Percentiles rank a stretch among this genome's conserved stretches.
Conservation (phyloP, 1,284 basidiomycete species). For the Mycosarcoma mackinlayi region DNA sequence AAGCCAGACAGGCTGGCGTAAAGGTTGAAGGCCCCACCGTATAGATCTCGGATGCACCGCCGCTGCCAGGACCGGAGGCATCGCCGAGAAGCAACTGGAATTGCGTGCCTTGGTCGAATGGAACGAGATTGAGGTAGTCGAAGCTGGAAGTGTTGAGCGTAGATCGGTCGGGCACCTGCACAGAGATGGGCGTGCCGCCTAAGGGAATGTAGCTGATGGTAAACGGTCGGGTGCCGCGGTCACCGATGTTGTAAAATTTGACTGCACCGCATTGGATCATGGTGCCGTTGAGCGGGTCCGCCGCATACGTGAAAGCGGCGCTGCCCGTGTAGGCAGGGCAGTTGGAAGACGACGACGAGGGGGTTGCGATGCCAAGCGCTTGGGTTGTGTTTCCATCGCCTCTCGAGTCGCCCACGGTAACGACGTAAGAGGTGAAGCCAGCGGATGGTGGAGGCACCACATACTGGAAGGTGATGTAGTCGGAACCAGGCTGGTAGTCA, state of each 20-base stretch:
- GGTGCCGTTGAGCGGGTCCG: conserved; percentile 34
- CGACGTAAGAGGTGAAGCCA: conserved; percentile 38
- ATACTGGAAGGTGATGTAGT: conserved; percentile 53
- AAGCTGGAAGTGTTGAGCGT: conserved; percentile 49
- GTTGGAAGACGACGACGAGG: conserved; percentile 10
- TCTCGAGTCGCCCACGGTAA: conserved; percentile 41
- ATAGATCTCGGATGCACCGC: conserved; percentile 47
- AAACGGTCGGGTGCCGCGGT: conserved; percentile 50
- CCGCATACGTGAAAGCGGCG: conserved; percentile 41
- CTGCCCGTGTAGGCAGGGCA: conserved; percentile 46
- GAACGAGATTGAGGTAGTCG: conserved; percentile 29
- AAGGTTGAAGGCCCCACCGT: conserved; percentile 25
- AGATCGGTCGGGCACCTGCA: conserved; percentile 33
- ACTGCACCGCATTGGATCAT: conserved; percentile 52
- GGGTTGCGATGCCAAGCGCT: conserved; percentile 29
- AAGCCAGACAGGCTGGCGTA: conserved; percentile 23
- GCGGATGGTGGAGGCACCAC: conserved; percentile 35
- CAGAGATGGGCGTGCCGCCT: conserved; percentile 33
- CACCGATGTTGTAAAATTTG: conserved; percentile 49
- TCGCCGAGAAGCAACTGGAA: conserved; percentile 52
- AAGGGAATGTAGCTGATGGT: conserved; percentile 53
- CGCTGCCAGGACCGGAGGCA: conserved; percentile 43
- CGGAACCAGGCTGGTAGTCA: conserved; percentile 43
- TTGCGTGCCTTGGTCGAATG: conserved; percentile 47
- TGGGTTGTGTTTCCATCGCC: conserved; percentile 53